Evolutionary conservation across 2,329 filamentous ascomycete genomes (phyloP), one percentile per base, ranked within the genome.

Genomic region (Venturia effusa): DNA sequence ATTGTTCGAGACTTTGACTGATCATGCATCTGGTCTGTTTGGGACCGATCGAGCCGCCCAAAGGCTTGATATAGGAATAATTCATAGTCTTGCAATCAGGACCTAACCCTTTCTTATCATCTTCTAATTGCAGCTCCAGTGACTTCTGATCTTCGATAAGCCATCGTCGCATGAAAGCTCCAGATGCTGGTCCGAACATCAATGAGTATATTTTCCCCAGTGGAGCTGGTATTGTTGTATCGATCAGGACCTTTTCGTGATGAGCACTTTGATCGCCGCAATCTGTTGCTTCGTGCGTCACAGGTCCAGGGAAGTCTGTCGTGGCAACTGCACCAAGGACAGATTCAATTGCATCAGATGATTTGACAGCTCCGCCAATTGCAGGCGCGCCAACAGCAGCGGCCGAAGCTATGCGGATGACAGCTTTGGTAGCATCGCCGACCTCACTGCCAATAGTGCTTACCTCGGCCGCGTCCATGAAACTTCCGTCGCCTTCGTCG

Each of bases 21-120:
- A 91, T 92, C 65, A 95, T 88, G 74, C 94, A 99, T 72, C 96
- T 97, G 15, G 94, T 99, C 77, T 96, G 90, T 73, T 84, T 94
- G 0, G 94, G 94, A 0, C 94, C 94, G 68, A 99, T 93, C 0
- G 90, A 81, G 1, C 82, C 89, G 69, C 87, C 83, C 1, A 99
- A 79, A 1, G 94, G 94, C 74, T 97, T 97, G 76, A 96, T 96
- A 73, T 97, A 99, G 1, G 86, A 88, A 73, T 88, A 96, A 24
- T 79, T 85, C 57, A 92, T 84, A 3, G 83, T 83, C 72, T 87
- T 89, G 75, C 87, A 89, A 22, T 95, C 90, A 59, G 85, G 83
- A 3, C 84, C 84, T 30, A 95, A 76, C 0, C 89, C 91, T 70
- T 88, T 88, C 71, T 91, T 90, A 68, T 95, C 92, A 63, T 84